Conservation (phyloP, 225 moss, liverwort and hornwort genomes). For the Asterella californica region DNA sequence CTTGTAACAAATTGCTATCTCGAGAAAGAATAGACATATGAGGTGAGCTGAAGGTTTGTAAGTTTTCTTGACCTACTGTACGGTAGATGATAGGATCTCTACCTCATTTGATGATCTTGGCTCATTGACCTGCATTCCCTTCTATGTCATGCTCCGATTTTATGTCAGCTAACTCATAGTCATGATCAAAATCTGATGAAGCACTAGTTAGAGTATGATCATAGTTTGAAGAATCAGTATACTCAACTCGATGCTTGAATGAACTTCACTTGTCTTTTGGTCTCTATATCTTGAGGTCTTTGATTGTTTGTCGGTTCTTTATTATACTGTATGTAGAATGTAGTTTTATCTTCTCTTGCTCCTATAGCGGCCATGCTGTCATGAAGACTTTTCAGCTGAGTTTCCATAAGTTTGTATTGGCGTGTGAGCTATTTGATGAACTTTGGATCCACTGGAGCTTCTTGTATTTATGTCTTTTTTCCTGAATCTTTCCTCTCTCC, state of each 20-base stretch:
- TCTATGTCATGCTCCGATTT: not conserved
- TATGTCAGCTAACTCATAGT: not conserved
- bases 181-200: not conserved
- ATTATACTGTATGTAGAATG: not conserved
- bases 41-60: not conserved
- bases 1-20: not conserved
- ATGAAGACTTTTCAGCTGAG: too few species aligned
- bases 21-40: not conserved
- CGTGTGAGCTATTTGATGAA: too few species aligned
- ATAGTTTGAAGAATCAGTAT: not conserved
- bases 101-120: not conserved
- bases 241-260: not conserved
- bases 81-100: not conserved
- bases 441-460: too few species aligned
- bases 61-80: not conserved
- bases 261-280: not conserved
- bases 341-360: not conserved
- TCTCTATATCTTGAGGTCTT: not conserved
- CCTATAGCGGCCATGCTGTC: too few species aligned
- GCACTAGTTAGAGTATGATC: not conserved
- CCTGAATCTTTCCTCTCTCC: too few species aligned
- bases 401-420: too few species aligned
- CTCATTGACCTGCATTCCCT: not conserved
- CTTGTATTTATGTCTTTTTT: too few species aligned
- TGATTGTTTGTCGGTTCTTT: not conserved